A percentile compares a stretch with the other conserved stretches of the same genome.
Conservation (phyloP, 805 yeast genomes). For the Nakazawaea populi region DNA sequence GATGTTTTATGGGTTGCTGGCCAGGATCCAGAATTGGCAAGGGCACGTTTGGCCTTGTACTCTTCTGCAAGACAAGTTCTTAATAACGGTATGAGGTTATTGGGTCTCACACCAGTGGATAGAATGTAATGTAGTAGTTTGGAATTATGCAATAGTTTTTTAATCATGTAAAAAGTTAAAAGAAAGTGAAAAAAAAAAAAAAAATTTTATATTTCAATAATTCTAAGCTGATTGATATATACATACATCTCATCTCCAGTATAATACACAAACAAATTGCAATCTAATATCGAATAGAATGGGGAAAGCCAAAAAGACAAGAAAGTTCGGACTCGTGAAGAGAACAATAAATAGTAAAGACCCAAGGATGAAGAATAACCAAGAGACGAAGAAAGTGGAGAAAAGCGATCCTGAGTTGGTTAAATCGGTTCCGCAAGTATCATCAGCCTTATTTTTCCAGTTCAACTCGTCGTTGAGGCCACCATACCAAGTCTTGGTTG, state of each 20-base stretch:
- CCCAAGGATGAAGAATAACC: slow-evolving; percentile 46
- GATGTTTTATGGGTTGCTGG: slow-evolving; percentile 96
- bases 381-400: slow-evolving; percentile 25
- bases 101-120: slow-evolving; percentile 97
- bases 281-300: slow-evolving; percentile 29
- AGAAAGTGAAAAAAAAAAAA: background rate
- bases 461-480: slow-evolving; percentile 92
- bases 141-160: no score
- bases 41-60: slow-evolving; percentile 89
- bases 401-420: slow-evolving; percentile 74
- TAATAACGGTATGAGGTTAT: slow-evolving; percentile 79
- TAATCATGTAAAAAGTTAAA: background rate
- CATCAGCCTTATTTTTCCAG: slow-evolving; percentile 92
- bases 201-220: background rate
- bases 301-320: slow-evolving; percentile 97
- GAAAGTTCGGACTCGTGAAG: slow-evolving; percentile 93
- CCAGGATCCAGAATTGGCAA: slow-evolving; percentile 79
- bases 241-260: background rate
- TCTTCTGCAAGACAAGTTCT: slow-evolving; percentile 85
- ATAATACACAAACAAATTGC: background rate
- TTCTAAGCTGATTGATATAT: no score
- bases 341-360: slow-evolving; percentile 74
- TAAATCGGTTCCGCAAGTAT: slow-evolving; percentile 81
- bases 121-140: slow-evolving; percentile 60
- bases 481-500: slow-evolving; percentile 94